A percentile compares a stretch with the other conserved stretches of the same genome.
Evolutionary conservation across 2,329 filamentous ascomycete species (phyloP).

Genomic region (Apiospora sp.): DNA sequence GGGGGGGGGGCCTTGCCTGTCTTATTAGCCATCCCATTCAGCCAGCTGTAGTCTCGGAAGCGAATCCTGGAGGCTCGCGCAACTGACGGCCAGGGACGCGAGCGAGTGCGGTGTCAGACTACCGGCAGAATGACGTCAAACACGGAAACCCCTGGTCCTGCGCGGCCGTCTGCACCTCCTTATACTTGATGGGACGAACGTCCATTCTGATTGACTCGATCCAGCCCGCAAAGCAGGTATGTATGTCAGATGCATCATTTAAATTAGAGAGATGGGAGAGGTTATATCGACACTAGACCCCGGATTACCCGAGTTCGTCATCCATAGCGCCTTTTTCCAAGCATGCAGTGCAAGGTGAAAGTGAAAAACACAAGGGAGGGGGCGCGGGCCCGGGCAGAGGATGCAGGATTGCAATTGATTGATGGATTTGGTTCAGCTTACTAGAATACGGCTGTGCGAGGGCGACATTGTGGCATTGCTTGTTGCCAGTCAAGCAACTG

Average conservation of each 20-base stretch:
- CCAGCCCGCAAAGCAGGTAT: not conserved
- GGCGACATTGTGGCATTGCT: conserved; percentile 8
- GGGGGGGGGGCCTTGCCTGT: not conserved
- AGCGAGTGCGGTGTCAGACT: conserved; percentile 4
- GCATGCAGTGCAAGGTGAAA: not conserved
- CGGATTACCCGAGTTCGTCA: not conserved
- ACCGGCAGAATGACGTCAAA: conserved; percentile 16
- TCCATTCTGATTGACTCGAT: not conserved
- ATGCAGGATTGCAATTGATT: not conserved
- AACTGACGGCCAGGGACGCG: not conserved
- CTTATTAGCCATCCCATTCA: not conserved
- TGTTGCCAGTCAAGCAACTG: not conserved
- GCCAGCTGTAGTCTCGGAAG: conserved; percentile 3
- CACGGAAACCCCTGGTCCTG: not conserved
- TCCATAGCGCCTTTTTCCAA: not conserved
- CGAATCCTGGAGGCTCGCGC: conserved; percentile 1
- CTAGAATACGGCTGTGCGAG: not conserved
- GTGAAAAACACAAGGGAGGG: not conserved
- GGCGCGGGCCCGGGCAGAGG: not conserved
- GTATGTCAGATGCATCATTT: not conserved
- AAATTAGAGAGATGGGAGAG: not conserved
- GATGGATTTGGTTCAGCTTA: not conserved
- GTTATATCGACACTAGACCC: conserved; percentile 19
- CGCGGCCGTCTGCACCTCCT: not conserved
- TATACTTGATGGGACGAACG: not conserved